Conservation (phyloP, 148 eudicot species). For the Spergularia marina region DNA sequence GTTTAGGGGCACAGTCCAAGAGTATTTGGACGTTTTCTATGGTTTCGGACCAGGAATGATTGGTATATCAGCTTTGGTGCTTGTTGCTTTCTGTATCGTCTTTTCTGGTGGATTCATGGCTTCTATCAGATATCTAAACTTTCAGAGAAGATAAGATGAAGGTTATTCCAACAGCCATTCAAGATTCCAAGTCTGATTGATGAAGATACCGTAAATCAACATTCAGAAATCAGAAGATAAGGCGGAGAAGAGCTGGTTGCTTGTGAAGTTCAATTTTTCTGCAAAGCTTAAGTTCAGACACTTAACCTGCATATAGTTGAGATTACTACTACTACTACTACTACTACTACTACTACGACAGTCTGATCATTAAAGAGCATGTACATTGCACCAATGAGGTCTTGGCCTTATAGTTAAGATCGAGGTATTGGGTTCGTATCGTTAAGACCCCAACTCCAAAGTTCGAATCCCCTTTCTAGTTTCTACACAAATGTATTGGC, state of each 20-base stretch:
- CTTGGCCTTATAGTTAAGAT: not conserved
- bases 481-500: not conserved
- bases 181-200: not conserved
- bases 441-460: not conserved
- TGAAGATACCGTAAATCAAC: not conserved
- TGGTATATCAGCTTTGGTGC: slow-evolving; percentile 46
- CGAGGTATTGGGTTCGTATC: not conserved
- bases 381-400: not conserved
- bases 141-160: slow-evolving; percentile 58
- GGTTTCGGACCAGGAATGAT: slow-evolving; percentile 56
- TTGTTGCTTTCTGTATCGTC: slow-evolving; percentile 47
- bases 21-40: slow-evolving; percentile 43
- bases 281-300: not conserved
- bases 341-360: not conserved
- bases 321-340: not conserved
- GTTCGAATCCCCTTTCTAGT: not conserved
- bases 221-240: not conserved
- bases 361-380: not conserved
- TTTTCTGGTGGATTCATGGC: slow-evolving; percentile 55
- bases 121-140: slow-evolving; percentile 68
- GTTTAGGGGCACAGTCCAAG: slow-evolving; percentile 60
- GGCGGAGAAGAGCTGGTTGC: not conserved
- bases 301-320: not conserved
- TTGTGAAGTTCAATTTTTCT: slow-evolving; percentile 3
- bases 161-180: not conserved